Percentiles rank a stretch among this genome's conserved stretches.
Conservation (phyloP, 225 moss, liverwort and hornwort genomes). For the Takakia lepidozioides region DNA sequence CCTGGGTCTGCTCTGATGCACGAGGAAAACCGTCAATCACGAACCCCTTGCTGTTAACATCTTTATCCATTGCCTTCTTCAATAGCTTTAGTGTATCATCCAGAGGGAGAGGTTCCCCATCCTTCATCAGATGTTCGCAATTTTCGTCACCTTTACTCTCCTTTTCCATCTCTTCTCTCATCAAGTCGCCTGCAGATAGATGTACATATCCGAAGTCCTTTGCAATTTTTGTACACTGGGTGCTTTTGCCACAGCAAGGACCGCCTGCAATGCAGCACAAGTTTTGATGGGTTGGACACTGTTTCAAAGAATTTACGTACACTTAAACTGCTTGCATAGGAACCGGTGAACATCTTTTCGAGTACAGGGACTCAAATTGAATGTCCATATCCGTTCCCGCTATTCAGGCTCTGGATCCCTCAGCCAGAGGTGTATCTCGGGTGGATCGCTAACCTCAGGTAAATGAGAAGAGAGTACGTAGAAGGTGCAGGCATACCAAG, state of each 20-base stretch:
- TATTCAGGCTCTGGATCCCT: too few species aligned
- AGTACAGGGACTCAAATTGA: background rate
- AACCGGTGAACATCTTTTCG: background rate
- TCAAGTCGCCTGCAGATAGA: constrained; percentile 2
- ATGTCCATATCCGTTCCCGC: background rate
- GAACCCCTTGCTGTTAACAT: constrained; percentile 7
- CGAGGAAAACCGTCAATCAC: constrained; percentile 5
- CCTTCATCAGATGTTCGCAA: constrained; percentile 4
- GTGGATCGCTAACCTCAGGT: background rate
- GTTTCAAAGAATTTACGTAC: background rate
- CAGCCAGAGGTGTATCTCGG: too few species aligned
- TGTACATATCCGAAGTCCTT: constrained; percentile 3
- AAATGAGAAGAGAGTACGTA: background rate
- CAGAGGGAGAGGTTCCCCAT: constrained; percentile 5
- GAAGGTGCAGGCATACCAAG: constrained; percentile 1
- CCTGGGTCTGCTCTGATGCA: constrained; percentile 1
- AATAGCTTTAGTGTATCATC: background rate
- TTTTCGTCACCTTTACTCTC: background rate
- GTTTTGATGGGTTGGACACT: background rate
- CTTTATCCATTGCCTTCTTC: constrained; percentile 4
- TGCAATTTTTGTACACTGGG: constrained; percentile 7
- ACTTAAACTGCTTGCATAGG: background rate
- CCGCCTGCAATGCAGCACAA: constrained; percentile 3
- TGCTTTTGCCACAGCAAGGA: constrained; percentile 6
- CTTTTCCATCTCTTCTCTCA: constrained; percentile 4